Evolutionary conservation across 495 filamentous ascomycete genomes (phyloP).

Genomic region (Darksidea phi): DNA sequence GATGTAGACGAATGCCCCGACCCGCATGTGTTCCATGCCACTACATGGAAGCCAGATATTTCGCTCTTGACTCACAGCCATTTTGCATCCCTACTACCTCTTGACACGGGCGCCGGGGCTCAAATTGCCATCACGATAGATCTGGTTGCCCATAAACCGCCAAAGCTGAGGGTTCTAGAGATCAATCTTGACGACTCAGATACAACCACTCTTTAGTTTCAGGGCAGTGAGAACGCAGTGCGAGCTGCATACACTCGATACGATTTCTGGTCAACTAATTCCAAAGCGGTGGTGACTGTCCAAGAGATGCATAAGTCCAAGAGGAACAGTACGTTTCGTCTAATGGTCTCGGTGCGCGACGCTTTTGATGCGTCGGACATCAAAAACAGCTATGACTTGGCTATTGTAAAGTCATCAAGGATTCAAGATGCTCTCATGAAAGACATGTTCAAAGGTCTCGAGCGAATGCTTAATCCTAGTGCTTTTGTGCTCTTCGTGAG

Average conservation of each 20-base stretch:
- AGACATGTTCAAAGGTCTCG: background rate
- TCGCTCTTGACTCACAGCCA: background rate
- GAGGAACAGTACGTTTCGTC: background rate
- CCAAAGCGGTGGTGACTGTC: background rate
- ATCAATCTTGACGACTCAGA: background rate
- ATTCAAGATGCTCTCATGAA: too few relatives aligned
- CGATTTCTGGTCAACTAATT: background rate
- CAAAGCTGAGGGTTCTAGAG: background rate
- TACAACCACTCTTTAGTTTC: background rate
- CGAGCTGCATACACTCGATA: background rate
- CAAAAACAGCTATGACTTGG: background rate
- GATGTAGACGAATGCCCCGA: conserved; percentile 5
- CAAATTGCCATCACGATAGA: background rate
- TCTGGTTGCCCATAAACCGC: background rate
- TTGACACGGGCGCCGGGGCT: background rate
- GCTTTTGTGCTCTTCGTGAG: too few relatives aligned
- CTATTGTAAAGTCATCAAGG: background rate
- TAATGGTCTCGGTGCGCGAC: background rate
- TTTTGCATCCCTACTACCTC: background rate
- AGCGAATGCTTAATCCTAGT: too few relatives aligned
- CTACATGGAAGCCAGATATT: conserved; percentile 42
- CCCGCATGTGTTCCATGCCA: conserved; percentile 24
- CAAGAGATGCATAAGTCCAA: background rate
- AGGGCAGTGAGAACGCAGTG: background rate
- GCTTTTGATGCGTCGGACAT: too few relatives aligned